phyloP scores from a whole-genome alignment of 371 early-diverging fungal species.

The Mortierella polycephala region DNA sequence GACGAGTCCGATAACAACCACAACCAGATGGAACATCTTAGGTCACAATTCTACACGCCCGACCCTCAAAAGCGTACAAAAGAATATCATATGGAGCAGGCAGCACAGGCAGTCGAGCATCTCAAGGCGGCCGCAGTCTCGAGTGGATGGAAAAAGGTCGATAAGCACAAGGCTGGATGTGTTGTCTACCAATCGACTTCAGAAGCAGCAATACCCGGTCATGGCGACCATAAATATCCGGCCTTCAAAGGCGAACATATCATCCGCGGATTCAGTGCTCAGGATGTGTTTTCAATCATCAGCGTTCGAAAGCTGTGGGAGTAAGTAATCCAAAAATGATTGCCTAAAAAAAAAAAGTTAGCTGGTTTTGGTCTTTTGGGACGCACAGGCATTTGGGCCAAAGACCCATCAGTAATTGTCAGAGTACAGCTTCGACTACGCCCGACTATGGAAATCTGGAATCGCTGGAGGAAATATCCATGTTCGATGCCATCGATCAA shows the following conservation, averaged over 20 bases:
- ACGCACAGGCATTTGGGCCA: neutral
- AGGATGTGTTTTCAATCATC: slow-evolving; percentile 73
- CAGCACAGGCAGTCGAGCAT: slow-evolving; percentile 33
- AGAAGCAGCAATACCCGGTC: slow-evolving; percentile 35
- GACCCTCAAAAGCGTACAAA: slow-evolving; percentile 50
- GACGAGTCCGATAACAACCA: slow-evolving; percentile 46
- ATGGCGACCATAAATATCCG: slow-evolving; percentile 58
- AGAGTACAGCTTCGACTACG: too few species aligned
- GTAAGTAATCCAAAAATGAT: slow-evolving; percentile 24
- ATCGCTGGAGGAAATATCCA: too few species aligned
- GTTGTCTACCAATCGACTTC: slow-evolving; percentile 65
- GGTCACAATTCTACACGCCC: slow-evolving; percentile 47
- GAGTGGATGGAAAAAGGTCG: slow-evolving; percentile 69
- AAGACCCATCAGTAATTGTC: neutral
- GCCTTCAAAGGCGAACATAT: slow-evolving; percentile 71
- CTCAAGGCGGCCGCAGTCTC: slow-evolving; percentile 34
- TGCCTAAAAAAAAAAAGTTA: neutral
- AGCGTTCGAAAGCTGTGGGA: slow-evolving; percentile 74
- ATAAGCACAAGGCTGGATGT: slow-evolving; percentile 72
- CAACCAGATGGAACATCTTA: slow-evolving; percentile 33
- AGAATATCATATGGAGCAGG: slow-evolving; percentile 43
- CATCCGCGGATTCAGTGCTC: slow-evolving; percentile 71
- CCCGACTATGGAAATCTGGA: too few species aligned
- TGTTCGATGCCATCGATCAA: neutral
- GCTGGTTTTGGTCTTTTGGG: neutral